phyloP scores from a whole-genome alignment of 2,329 filamentous ascomycete genomes.

The Madurella mycetomatis region DNA sequence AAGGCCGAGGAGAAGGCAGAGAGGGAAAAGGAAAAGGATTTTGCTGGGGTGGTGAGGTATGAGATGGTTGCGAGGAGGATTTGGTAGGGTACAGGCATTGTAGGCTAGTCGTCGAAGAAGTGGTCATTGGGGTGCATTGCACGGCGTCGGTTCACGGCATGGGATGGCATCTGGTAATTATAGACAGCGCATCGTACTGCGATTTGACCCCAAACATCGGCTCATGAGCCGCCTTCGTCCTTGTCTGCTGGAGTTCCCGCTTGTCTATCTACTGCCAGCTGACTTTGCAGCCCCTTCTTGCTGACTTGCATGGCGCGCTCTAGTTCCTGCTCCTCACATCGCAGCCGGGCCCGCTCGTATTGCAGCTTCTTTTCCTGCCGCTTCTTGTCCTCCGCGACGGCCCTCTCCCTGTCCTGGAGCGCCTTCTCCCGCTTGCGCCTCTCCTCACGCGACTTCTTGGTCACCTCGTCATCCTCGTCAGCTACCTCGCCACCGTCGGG shows the following conservation, averaged over 20 bases:
- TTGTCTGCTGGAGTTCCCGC: neutral
- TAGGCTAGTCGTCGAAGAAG: too few relatives aligned
- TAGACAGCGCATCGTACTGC: neutral
- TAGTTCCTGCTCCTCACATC: slow-evolving; percentile 64
- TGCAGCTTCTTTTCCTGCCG: slow-evolving; percentile 55
- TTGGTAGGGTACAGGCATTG: slow-evolving; percentile 55
- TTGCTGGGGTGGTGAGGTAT: slow-evolving; percentile 70
- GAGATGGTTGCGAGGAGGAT: slow-evolving; percentile 97
- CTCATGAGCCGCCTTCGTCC: neutral
- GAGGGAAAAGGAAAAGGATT: slow-evolving; percentile 54
- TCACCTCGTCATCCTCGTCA: slow-evolving; percentile 50
- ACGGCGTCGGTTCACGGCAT: neutral
- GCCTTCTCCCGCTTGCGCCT: slow-evolving; percentile 61
- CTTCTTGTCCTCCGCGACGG: slow-evolving; percentile 60
- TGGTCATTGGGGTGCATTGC: neutral
- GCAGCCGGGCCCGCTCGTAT: slow-evolving; percentile 55
- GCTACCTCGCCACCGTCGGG: slow-evolving; percentile 42
- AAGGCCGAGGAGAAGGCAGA: slow-evolving; percentile 56
- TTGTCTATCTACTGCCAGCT: slow-evolving; percentile 37
- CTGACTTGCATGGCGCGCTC: slow-evolving; percentile 64
- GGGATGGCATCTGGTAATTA: too few relatives aligned
- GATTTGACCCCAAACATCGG: neutral
- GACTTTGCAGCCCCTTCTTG: slow-evolving; percentile 61
- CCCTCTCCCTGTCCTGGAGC: slow-evolving; percentile 58
- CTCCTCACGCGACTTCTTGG: slow-evolving; percentile 46